A percentile compares a stretch with the other conserved stretches of the same genome.
Conservation (phyloP, 192 early-diverging fungal genomes). For the Entrophospora sp. region DNA sequence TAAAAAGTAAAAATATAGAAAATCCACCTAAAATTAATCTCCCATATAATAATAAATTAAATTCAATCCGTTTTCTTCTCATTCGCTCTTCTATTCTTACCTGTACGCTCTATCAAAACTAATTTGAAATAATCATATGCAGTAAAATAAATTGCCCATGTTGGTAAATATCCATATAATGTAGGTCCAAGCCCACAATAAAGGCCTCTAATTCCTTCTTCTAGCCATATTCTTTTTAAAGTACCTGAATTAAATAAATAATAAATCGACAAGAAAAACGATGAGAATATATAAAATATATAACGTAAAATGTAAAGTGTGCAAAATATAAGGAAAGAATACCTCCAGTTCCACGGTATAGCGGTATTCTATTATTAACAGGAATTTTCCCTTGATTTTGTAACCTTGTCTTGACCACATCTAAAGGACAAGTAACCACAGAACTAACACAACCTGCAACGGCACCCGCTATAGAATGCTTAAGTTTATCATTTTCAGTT, state of each 20-base stretch:
- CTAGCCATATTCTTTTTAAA: slow-evolving; percentile 59
- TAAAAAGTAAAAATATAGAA: no score
- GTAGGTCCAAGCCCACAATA: slow-evolving; percentile 84
- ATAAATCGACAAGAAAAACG: no score
- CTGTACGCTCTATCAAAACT: neutral
- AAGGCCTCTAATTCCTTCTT: slow-evolving; percentile 79
- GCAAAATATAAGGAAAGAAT: slow-evolving; percentile 47
- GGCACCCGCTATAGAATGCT: slow-evolving; percentile 73
- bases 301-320: no score
- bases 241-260: slow-evolving; percentile 42
- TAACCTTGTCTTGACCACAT: no score
- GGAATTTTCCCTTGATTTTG: slow-evolving; percentile 21
- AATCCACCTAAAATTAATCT: no score
- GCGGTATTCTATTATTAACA: slow-evolving; percentile 21
- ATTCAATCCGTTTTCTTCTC: no score
- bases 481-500: slow-evolving; percentile 42
- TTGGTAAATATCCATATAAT: slow-evolving; percentile 82
- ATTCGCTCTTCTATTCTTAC: no score
- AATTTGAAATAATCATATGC: slow-evolving; percentile 76
- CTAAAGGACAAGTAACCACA: slow-evolving; percentile 73
- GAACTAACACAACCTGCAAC: slow-evolving; percentile 72
- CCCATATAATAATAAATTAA: no score
- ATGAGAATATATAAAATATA: no score
- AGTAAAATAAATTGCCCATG: slow-evolving; percentile 86
- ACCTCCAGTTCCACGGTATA: no score